Evolutionary conservation across 2,329 filamentous ascomycete species (phyloP).

Genomic region (Xylaria sp.): DNA sequence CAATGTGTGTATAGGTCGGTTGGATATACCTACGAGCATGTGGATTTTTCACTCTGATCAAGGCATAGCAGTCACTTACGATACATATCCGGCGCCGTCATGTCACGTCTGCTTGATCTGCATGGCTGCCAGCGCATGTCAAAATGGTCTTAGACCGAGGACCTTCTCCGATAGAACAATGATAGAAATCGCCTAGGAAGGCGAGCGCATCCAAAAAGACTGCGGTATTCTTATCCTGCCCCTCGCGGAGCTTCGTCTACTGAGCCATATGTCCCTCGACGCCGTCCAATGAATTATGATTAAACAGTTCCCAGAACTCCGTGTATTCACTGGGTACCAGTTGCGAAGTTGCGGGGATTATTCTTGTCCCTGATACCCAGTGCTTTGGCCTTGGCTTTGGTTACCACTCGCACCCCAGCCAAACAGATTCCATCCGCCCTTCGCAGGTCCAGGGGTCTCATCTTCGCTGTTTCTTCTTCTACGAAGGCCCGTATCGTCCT

Average conservation of each 20-base stretch:
- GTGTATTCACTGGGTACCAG: constrained; percentile 1
- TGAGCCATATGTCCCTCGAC: constrained; percentile 24
- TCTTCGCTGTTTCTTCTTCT: constrained; percentile 38
- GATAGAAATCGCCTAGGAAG: constrained; percentile 37
- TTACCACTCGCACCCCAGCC: constrained; percentile 45
- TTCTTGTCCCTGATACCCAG: constrained; percentile 43
- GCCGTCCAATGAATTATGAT: constrained; percentile 33
- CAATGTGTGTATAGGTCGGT: constrained; percentile 16
- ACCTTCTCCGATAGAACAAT: constrained; percentile 38
- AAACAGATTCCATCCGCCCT: constrained; percentile 42
- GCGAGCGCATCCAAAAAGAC: constrained; percentile 22
- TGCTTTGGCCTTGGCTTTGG: constrained; percentile 39
- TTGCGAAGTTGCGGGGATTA: constrained; percentile 12
- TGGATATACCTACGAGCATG: constrained; percentile 23
- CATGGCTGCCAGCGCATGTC: neutral
- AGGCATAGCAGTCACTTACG: constrained; percentile 25
- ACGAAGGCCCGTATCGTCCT: constrained; percentile 55
- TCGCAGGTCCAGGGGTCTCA: constrained; percentile 21
- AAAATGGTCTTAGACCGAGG: constrained; percentile 26
- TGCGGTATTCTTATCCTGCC: constrained; percentile 34
- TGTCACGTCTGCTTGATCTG: constrained; percentile 29
- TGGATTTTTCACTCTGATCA: constrained; percentile 25
- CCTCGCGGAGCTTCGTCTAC: constrained; percentile 34
- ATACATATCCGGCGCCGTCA: constrained; percentile 21
- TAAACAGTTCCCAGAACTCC: constrained; percentile 38